Conservation (phyloP, 1,284 basidiomycete genomes). For the Inonotus obliquus region DNA sequence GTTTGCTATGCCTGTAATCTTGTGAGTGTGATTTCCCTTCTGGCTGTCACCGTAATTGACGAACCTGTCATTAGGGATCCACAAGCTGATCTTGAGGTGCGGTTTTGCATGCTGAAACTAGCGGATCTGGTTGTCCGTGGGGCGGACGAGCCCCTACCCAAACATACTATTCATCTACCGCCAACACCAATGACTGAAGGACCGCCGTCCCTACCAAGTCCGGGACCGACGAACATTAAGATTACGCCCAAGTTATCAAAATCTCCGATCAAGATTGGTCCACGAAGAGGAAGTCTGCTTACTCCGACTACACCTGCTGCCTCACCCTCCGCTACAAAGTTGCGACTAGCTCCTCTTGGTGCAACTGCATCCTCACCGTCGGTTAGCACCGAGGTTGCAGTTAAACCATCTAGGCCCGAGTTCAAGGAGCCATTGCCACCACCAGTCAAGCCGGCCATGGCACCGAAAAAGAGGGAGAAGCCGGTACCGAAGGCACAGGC, state of each 20-base stretch:
- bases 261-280: slow-evolving; percentile 37
- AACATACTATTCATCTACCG: slow-evolving; percentile 80
- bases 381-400: slow-evolving; percentile 20
- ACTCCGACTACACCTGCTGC: slow-evolving; percentile 7
- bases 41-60: not conserved
- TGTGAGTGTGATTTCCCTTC: slow-evolving; percentile 47
- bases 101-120: slow-evolving; percentile 88
- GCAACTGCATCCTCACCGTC: slow-evolving; percentile 20
- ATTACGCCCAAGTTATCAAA: slow-evolving; percentile 39
- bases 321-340: not conserved
- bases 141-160: slow-evolving; percentile 78
- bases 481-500: slow-evolving; percentile 69
- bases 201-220: slow-evolving; percentile 40
- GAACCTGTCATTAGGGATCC: slow-evolving; percentile 46
- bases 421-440: slow-evolving; percentile 16
- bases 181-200: slow-evolving; percentile 67
- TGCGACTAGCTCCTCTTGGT: slow-evolving; percentile 9
- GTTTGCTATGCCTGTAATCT: slow-evolving; percentile 72
- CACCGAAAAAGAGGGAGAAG: slow-evolving; percentile 39
- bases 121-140: slow-evolving; percentile 88
- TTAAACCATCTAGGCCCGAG: slow-evolving; percentile 30
- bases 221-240: slow-evolving; percentile 34
- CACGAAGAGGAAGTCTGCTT: slow-evolving; percentile 9
- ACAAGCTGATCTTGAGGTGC: slow-evolving; percentile 80
- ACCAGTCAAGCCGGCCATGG: not conserved